phyloP scores from a whole-genome alignment of 192 early-diverging fungal species.

The Linnemannia exigua region DNA sequence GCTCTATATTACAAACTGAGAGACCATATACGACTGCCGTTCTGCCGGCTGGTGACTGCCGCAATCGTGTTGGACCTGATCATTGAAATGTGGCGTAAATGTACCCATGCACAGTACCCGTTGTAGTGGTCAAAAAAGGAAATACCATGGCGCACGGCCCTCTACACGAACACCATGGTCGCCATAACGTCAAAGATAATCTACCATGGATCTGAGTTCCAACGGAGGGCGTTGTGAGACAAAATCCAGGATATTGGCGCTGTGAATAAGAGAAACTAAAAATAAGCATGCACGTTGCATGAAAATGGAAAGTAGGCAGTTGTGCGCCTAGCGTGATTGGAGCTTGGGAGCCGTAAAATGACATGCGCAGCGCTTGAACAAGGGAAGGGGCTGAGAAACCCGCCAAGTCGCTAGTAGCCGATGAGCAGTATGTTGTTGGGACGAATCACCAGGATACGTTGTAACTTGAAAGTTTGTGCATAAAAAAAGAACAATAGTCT shows the following conservation, averaged over 20 bases:
- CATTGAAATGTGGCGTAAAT: conserved; percentile 6
- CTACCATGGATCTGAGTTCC: too few species aligned
- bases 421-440: conserved; percentile 1
- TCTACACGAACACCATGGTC: neutral
- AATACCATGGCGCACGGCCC: neutral
- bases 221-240: neutral
- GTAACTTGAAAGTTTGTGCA: neutral
- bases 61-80: neutral
- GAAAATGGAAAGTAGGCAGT: neutral
- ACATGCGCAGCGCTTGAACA: neutral
- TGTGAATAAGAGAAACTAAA: conserved; percentile 3
- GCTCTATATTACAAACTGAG: neutral
- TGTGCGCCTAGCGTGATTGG: neutral
- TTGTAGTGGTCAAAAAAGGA: neutral
- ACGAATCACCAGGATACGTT: neutral
- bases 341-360: conserved; percentile 5
- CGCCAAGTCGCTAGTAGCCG: neutral
- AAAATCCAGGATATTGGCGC: neutral
- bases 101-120: neutral
- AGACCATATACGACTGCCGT: neutral
- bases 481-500: conserved; percentile 4
- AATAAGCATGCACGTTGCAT: neutral
- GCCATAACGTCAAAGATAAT: neutral
- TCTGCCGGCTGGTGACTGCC: neutral
- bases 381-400: conserved; percentile 16